Conservation (phyloP, 1,284 basidiomycete species). For the Moniliella sp. region DNA sequence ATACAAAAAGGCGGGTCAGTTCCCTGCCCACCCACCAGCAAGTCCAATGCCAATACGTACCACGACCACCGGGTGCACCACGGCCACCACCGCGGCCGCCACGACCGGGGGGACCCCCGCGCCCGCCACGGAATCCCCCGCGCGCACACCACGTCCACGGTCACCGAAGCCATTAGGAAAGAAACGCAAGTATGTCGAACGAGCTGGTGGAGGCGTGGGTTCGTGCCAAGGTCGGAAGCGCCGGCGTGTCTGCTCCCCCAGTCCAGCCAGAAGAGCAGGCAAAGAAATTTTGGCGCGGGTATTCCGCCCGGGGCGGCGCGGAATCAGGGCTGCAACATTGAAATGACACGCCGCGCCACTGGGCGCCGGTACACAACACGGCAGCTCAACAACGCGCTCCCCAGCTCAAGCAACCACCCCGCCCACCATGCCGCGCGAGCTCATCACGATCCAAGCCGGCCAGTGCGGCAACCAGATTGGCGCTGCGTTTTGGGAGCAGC, state of each 20-base stretch:
- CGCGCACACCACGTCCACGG: conserved; percentile 15
- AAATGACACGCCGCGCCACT: neutral
- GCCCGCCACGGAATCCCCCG: conserved; percentile 5
- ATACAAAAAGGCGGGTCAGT: too few species aligned
- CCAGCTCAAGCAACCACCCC: neutral
- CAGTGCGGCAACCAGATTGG: conserved; percentile 33
- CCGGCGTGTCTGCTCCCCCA: too few species aligned
- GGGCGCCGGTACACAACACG: conserved; percentile 4
- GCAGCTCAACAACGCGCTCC: conserved; percentile 6
- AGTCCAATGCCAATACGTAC: conserved; percentile 3
- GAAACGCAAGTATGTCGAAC: conserved; percentile 4
- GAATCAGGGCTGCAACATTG: neutral
- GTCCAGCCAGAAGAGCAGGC: conserved; percentile 5
- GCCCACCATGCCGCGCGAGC: conserved; percentile 21
- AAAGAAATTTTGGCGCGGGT: neutral
- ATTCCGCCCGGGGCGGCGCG: neutral
- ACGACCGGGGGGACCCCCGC: conserved; percentile 6
- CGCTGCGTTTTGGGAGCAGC: conserved; percentile 33
- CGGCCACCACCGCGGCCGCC: conserved; percentile 9
- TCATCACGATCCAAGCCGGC: conserved; percentile 31
- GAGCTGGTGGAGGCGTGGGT: conserved; percentile 1
- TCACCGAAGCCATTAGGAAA: neutral
- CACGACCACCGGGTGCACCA: conserved; percentile 5
- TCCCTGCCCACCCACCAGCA: conserved; percentile 7
- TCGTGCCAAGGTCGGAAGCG: conserved; percentile 11